Percentiles rank a stretch among this genome's conserved stretches.
Evolutionary conservation across 2,329 filamentous ascomycete species (phyloP).

Genomic region (Venturia nashicola): DNA sequence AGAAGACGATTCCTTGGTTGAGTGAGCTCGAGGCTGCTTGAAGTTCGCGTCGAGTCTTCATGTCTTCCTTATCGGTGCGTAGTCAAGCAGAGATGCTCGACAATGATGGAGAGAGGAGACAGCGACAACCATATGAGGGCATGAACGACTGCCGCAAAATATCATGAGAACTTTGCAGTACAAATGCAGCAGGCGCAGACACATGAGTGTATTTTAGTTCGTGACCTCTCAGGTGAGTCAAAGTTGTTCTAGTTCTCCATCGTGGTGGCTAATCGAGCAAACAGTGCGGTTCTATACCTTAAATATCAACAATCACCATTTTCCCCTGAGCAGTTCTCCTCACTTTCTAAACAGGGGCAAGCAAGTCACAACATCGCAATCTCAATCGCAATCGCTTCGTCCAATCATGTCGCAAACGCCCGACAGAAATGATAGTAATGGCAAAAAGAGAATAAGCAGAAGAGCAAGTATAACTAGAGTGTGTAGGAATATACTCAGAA

Average conservation of each 20-base stretch:
- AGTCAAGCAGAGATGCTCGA: not conserved
- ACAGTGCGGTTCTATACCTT: not conserved
- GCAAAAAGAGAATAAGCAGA: not conserved
- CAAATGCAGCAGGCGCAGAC: not conserved
- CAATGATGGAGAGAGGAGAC: not conserved
- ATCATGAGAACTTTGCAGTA: not conserved
- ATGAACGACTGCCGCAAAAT: not conserved
- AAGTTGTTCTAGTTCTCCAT: not conserved
- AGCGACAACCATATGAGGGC: no score
- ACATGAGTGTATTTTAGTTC: not conserved
- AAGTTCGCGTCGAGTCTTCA: not conserved
- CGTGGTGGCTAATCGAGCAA: not conserved
- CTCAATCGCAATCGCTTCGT: not conserved
- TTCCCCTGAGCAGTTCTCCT: not conserved
- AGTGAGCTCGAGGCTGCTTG: conserved; percentile 29
- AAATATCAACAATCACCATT: not conserved
- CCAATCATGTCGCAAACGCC: not conserved
- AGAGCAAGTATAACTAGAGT: not conserved
- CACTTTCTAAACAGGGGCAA: not conserved
- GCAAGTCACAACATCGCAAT: not conserved
- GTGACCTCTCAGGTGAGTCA: not conserved
- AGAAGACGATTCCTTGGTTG: conserved; percentile 54
- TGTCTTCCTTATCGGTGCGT: not conserved
- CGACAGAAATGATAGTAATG: not conserved
- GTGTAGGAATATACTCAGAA: not conserved